Evolutionary conservation across 1,284 basidiomycete genomes (phyloP).

Genomic region (Omphalotus olearius): DNA sequence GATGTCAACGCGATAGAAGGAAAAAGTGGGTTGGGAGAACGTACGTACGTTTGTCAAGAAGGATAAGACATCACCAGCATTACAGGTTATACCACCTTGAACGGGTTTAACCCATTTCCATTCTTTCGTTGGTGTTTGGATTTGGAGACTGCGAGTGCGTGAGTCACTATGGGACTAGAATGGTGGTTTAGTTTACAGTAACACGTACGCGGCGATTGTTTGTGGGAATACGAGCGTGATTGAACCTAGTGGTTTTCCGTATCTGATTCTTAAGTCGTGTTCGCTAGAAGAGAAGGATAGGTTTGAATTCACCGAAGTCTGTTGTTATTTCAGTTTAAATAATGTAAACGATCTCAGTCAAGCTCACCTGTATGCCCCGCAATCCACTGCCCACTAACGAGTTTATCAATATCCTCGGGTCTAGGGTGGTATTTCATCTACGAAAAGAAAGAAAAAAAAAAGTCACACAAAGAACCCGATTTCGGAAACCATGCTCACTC

Average conservation of each 20-base stretch:
- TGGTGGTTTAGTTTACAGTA: background rate
- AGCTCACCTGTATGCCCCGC: constrained; percentile 20
- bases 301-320: background rate
- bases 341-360: background rate
- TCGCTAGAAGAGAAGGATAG: background rate
- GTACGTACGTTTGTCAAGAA: constrained; percentile 18
- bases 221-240: constrained; percentile 25
- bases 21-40: background rate
- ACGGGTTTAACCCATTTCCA: constrained; percentile 27
- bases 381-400: constrained; percentile 18
- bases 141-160: constrained; percentile 22
- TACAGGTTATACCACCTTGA: constrained; percentile 22
- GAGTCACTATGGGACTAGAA: background rate
- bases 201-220: constrained; percentile 19
- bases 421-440: constrained; percentile 23
- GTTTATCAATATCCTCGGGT: constrained; percentile 20
- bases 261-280: background rate
- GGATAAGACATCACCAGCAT: constrained; percentile 19
- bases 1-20: background rate
- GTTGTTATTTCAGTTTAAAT: background rate
- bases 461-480: no score
- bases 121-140: constrained; percentile 21
- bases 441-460: no score
- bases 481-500: no score
- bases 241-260: constrained; percentile 13